Evolutionary conservation across 805 yeast genomes (phyloP).

Genomic region (Hanseniaspora vineae): DNA sequence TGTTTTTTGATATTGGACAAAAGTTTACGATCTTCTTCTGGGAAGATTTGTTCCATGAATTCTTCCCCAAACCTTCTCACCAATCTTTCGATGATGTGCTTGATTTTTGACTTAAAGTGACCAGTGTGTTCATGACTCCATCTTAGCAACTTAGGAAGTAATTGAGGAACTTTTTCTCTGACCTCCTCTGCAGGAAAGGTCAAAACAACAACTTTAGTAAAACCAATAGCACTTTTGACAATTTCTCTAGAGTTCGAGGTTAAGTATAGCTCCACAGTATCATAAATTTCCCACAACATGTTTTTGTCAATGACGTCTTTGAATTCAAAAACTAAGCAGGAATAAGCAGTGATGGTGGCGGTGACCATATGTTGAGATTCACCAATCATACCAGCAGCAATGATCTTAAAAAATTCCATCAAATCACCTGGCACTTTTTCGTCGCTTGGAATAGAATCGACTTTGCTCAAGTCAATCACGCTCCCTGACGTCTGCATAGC

Average conservation of each 20-base stretch:
- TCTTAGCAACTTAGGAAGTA: slow-evolving; percentile 62
- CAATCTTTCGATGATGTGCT: slow-evolving; percentile 84
- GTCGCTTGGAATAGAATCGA: slow-evolving; percentile 41
- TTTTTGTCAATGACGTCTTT: slow-evolving; percentile 48
- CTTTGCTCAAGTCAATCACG: slow-evolving; percentile 53
- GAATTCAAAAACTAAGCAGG: slow-evolving; percentile 80
- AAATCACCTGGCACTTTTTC: slow-evolving; percentile 39
- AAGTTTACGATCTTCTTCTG: slow-evolving; percentile 79
- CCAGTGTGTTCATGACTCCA: slow-evolving; percentile 97
- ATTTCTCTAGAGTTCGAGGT: slow-evolving; percentile 88
- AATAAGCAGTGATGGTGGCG: slow-evolving; percentile 85
- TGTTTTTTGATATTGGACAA: slow-evolving; percentile 76
- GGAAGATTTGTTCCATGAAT: slow-evolving; percentile 67
- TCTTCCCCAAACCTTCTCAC: slow-evolving; percentile 87
- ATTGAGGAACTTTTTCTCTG: slow-evolving; percentile 46
- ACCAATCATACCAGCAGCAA: slow-evolving; percentile 93
- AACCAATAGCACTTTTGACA: slow-evolving; percentile 88
- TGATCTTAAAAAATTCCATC: slow-evolving; percentile 80
- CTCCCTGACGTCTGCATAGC: slow-evolving; percentile 42
- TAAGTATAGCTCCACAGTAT: slow-evolving; percentile 80
- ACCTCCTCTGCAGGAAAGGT: slow-evolving; percentile 71
- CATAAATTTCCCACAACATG: slow-evolving; percentile 58
- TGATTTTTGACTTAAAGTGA: slow-evolving; percentile 84
- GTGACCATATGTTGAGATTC: slow-evolving; percentile 91
- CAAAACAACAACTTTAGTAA: slow-evolving; percentile 78